These are phyloP conservation scores for Rhizophora mangle DNA, from an alignment of 345 rosid genomes.

Conservation along the genomic window DNA sequence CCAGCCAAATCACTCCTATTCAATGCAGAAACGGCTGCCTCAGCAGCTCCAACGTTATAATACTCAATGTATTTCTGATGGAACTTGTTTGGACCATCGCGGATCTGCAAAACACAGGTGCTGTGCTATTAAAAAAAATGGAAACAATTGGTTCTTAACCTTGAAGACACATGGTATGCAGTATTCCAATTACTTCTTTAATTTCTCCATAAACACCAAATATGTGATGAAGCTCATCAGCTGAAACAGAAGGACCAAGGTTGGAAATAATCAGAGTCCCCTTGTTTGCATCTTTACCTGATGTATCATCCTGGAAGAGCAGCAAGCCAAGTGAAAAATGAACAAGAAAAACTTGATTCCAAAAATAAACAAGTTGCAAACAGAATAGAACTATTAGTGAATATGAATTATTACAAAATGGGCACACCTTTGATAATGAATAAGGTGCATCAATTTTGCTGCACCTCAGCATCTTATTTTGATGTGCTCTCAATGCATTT, in stretches of 20 bases:
- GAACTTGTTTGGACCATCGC: slow-evolving; percentile 17
- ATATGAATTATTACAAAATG: not conserved
- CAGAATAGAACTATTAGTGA: not conserved
- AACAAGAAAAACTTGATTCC: not conserved
- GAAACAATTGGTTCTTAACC: not conserved
- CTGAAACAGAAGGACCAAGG: slow-evolving; percentile 32
- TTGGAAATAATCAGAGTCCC: slow-evolving; percentile 25
- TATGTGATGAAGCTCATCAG: slow-evolving; percentile 26
- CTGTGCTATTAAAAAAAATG: too few species aligned
- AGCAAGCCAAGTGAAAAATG: slow-evolving; percentile 8
- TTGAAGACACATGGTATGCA: not conserved
- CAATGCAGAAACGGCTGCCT: slow-evolving; percentile 30
- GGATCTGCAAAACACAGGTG: slow-evolving; percentile 26
- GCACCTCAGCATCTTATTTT: slow-evolving; percentile 16
- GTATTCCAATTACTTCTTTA: slow-evolving; percentile 22
- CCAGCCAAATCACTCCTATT: slow-evolving; percentile 29
- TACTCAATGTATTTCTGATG: slow-evolving; percentile 25
- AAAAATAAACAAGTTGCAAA: not conserved
- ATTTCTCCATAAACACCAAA: slow-evolving; percentile 36
- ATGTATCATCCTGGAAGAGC: slow-evolving; percentile 24
- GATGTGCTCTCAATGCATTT: slow-evolving; percentile 23
- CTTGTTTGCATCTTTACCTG: slow-evolving; percentile 24
- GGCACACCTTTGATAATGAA: slow-evolving; percentile 21
- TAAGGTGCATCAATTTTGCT: slow-evolving; percentile 21
- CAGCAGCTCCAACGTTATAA: slow-evolving; percentile 32